Evolutionary conservation across 192 early-diverging fungal species (phyloP).

Genomic region (Coemansia sp.): DNA sequence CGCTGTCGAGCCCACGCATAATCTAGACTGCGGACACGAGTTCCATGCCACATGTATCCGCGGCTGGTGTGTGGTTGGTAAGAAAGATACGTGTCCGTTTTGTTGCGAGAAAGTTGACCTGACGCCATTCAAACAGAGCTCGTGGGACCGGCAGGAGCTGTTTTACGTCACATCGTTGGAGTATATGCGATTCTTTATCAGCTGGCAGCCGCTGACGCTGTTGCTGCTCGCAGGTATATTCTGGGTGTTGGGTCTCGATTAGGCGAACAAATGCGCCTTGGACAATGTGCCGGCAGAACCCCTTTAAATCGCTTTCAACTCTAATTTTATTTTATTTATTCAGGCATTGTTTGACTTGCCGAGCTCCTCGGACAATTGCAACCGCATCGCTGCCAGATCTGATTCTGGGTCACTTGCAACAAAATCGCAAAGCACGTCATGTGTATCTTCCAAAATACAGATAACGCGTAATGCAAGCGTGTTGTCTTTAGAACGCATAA

Average conservation of each 20-base stretch:
- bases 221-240: conserved; percentile 34
- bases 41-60: conserved; percentile 58
- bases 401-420: neutral
- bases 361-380: neutral
- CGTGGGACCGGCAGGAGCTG: conserved; percentile 58
- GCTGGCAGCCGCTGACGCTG: conserved; percentile 53
- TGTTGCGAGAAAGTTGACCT: conserved; percentile 57
- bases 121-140: conserved; percentile 37
- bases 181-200: conserved; percentile 54
- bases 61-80: conserved; percentile 57
- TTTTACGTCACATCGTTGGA: conserved; percentile 52
- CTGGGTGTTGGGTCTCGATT: conserved; percentile 44
- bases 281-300: neutral
- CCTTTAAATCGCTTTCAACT: neutral
- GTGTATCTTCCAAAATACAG: neutral
- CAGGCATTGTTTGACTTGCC: neutral
- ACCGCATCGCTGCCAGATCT: neutral
- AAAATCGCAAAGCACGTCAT: neutral
- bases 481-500: neutral
- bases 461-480: neutral
- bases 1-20: conserved; percentile 35
- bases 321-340: neutral
- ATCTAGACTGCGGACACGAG: conserved; percentile 41
- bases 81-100: conserved; percentile 54
- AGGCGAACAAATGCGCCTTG: neutral